Conservation (phyloP, 768 basidiomycete genomes). For the Boletus rufocinnamomeus region DNA sequence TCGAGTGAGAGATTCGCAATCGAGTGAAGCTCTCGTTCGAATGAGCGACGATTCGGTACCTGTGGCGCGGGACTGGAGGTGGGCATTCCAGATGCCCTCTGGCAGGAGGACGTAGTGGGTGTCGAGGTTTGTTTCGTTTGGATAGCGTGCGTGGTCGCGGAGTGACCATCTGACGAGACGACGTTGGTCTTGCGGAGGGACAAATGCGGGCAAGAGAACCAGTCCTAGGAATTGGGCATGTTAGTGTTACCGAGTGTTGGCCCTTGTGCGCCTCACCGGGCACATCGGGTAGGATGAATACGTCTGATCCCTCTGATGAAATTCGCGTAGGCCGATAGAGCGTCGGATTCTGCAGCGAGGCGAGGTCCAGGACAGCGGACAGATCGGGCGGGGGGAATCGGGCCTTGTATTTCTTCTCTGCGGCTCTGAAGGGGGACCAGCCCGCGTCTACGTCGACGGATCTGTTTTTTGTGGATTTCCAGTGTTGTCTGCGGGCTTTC, state of each 20-base stretch:
- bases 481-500: constrained; percentile 55
- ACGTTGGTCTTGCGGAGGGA: constrained; percentile 64
- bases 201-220: constrained; percentile 76
- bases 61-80: constrained; percentile 38
- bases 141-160: constrained; percentile 67
- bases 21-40: constrained; percentile 40
- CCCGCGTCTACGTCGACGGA: constrained; percentile 43
- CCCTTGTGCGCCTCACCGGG: constrained; percentile 38
- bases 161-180: constrained; percentile 74
- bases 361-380: constrained; percentile 66
- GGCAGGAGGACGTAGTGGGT: constrained; percentile 79
- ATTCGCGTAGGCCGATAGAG: constrained; percentile 9
- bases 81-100: constrained; percentile 76
- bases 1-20: constrained; percentile 4
- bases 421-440: constrained; percentile 76
- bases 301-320: neutral
- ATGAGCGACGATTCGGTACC: constrained; percentile 41
- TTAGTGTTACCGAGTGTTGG: neutral
- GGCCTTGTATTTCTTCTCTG: constrained; percentile 81
- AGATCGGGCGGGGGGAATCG: constrained; percentile 79
- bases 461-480: constrained; percentile 62
- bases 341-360: constrained; percentile 37
- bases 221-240: constrained; percentile 61
- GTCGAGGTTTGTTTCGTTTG: constrained; percentile 90
- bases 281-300: constrained; percentile 32